These are phyloP conservation scores for Scleroderma bovista DNA, from an alignment of 768 basidiomycete species.

Conservation along the genomic window DNA sequence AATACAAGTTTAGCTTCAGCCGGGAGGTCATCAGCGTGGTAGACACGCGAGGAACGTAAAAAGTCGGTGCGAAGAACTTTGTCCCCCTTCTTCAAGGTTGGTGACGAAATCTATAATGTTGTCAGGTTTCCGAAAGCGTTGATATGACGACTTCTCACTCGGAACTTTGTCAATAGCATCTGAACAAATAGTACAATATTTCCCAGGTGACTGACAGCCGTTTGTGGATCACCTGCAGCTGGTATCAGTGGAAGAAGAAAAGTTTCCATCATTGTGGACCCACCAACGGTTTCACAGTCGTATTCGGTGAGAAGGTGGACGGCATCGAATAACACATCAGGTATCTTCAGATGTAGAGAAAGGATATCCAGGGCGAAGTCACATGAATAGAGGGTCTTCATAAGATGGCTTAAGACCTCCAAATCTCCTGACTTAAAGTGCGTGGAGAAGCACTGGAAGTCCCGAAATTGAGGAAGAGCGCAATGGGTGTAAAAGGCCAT, in stretches of 20 bases:
- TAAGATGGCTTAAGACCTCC: slow-evolving; percentile 66
- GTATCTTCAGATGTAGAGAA: slow-evolving; percentile 60
- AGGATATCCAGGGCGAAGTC: slow-evolving; percentile 62
- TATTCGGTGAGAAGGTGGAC: slow-evolving; percentile 62
- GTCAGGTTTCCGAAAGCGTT: neutral
- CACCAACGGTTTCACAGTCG: slow-evolving; percentile 78
- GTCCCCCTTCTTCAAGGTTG: slow-evolving; percentile 41
- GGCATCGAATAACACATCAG: slow-evolving; percentile 58
- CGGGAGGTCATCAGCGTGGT: slow-evolving; percentile 36
- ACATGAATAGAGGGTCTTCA: slow-evolving; percentile 55
- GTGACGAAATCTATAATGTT: slow-evolving; percentile 43
- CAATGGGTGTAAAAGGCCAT: slow-evolving; percentile 7
- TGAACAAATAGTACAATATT: slow-evolving; percentile 76
- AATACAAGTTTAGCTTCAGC: slow-evolving; percentile 42
- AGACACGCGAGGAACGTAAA: slow-evolving; percentile 43
- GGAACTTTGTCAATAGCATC: slow-evolving; percentile 57
- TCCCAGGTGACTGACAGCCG: slow-evolving; percentile 71
- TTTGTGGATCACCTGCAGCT: slow-evolving; percentile 71
- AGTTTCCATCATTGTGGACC: slow-evolving; percentile 22
- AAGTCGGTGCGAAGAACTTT: slow-evolving; percentile 45
- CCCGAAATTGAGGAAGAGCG: neutral
- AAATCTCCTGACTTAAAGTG: slow-evolving; percentile 52
- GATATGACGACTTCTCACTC: slow-evolving; percentile 35
- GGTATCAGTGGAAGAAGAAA: neutral
- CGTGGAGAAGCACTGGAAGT: slow-evolving; percentile 50